phyloP scores from a whole-genome alignment of 1,284 basidiomycete genomes.

The Apiotrichum akiyoshidainum region DNA sequence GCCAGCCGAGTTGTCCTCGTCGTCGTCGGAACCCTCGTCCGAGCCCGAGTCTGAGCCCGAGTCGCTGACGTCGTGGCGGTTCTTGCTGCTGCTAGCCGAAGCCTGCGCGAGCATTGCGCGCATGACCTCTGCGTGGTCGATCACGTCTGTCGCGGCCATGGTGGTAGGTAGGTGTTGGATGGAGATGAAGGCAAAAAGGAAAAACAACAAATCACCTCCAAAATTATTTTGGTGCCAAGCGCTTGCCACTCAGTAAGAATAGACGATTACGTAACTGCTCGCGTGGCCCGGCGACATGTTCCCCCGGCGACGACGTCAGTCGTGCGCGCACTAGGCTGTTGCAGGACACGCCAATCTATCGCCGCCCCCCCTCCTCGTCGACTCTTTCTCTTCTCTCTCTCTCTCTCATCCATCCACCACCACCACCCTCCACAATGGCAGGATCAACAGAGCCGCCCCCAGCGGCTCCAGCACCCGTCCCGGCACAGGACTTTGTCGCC shows the following conservation, averaged over 20 bases:
- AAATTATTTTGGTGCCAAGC: no score
- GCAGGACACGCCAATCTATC: neutral
- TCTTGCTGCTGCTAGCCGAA: constrained; percentile 22
- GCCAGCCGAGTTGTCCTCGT: constrained; percentile 7
- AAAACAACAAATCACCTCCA: no score
- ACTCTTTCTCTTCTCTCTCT: neutral
- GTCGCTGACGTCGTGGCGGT: constrained; percentile 9
- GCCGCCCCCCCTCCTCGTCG: neutral
- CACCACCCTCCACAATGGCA: neutral
- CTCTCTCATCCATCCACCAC: neutral
- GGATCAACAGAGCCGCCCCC: neutral
- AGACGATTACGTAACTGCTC: neutral
- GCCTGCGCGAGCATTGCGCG: constrained; percentile 49
- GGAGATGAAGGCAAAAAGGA: neutral
- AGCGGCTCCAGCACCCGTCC: neutral
- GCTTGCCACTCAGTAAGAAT: no score
- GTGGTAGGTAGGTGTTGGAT: neutral
- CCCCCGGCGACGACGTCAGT: neutral
- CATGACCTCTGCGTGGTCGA: constrained; percentile 44
- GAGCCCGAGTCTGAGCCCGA: neutral
- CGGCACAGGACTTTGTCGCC: constrained; percentile 36
- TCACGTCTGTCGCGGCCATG: constrained; percentile 12
- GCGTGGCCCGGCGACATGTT: constrained; percentile 3
- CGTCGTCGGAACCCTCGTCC: constrained; percentile 15
- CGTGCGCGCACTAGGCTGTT: no score